phyloP scores from a whole-genome alignment of 805 yeast genomes.

The Nakazawaea sp. region DNA sequence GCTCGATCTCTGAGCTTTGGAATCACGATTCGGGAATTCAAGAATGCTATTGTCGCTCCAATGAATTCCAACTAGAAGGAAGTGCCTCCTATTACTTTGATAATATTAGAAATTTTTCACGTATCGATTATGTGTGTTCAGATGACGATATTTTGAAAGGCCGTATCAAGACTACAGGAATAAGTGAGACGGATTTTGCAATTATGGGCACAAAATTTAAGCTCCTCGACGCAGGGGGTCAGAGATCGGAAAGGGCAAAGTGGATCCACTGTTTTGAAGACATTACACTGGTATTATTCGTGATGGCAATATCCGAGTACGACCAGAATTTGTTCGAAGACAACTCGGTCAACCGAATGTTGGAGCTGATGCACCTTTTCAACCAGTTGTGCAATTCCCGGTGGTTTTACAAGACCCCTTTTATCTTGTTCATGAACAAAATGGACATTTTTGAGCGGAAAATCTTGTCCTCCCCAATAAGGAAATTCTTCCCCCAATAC shows the following conservation, averaged over 20 bases:
- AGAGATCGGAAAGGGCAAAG: slow-evolving; percentile 81
- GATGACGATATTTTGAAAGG: slow-evolving; percentile 86
- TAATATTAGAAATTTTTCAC: slow-evolving; percentile 57
- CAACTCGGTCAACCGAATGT: slow-evolving; percentile 81
- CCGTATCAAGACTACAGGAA: slow-evolving; percentile 92
- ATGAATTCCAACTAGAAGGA: slow-evolving; percentile 80
- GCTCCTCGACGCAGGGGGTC: slow-evolving; percentile 96
- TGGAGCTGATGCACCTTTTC: slow-evolving; percentile 80
- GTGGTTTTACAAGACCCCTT: slow-evolving; percentile 83
- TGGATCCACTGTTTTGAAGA: slow-evolving; percentile 95
- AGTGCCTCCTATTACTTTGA: slow-evolving; percentile 79
- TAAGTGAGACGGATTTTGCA: slow-evolving; percentile 76
- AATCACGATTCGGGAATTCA: slow-evolving; percentile 57
- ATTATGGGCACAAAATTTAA: slow-evolving; percentile 60
- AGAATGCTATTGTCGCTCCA: slow-evolving; percentile 50
- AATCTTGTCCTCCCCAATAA: slow-evolving; percentile 57
- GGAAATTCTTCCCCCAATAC: slow-evolving; percentile 72
- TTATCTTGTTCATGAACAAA: slow-evolving; percentile 85
- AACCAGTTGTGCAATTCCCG: slow-evolving; percentile 76
- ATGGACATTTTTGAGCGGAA: slow-evolving; percentile 75
- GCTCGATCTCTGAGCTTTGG: slow-evolving; percentile 71
- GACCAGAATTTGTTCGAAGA: slow-evolving; percentile 92
- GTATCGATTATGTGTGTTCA: slow-evolving; percentile 58
- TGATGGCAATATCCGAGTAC: slow-evolving; percentile 84
- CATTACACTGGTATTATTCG: slow-evolving; percentile 82